Evolutionary conservation across 352 stramenopile species (phyloP), one percentile per base, ranked within the genome.

Genomic region (Pythium oligandrum): DNA sequence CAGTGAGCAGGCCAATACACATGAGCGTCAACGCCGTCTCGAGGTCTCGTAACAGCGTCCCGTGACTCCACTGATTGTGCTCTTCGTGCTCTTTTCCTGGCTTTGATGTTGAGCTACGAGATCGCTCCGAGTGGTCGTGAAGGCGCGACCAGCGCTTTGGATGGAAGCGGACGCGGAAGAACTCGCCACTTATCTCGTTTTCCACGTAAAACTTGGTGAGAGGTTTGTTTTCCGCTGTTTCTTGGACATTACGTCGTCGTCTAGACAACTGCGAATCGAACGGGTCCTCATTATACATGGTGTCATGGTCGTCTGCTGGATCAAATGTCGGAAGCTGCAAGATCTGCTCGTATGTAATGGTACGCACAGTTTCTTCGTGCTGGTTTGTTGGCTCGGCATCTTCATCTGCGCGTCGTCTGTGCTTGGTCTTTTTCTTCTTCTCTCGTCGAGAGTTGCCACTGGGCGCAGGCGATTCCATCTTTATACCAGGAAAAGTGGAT

Each of bases 131-230:
- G 3, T 57, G 4, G 34, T 36, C 1, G 59, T 8, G 48, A 59
- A 40, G n/a, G 46, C 12, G 12, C 30, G 26, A 48, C 9, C 43
- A 30, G 9, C 43, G 43, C 9, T 31, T 11, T 48, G 43, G 43
- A 26, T 26, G 17, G 17, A 26, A 26, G 0, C 56, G 55, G 8
- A 86, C 60, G 26, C 75, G 73, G 35, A 82, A 83, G 48, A 89
- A 89, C 46, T 82, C 74, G 3, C 78, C 78, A 39, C 71, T 86
- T 38, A 68, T 56, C 40, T 84, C 70, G 51, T 86, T 81, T 49
- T 87, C 78, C 9, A 83, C 59, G 17, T 52, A 68, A 4, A 46
- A 40, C 11, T 58, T 63, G 17, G 17, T 26, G 17, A 26, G 17
- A 26, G 17, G 17, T 0, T 26, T 26, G 17, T 0, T 26, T 26